Evolutionary conservation across 148 eudicot species (phyloP).

Genomic region (Chenopodium formosanum): DNA sequence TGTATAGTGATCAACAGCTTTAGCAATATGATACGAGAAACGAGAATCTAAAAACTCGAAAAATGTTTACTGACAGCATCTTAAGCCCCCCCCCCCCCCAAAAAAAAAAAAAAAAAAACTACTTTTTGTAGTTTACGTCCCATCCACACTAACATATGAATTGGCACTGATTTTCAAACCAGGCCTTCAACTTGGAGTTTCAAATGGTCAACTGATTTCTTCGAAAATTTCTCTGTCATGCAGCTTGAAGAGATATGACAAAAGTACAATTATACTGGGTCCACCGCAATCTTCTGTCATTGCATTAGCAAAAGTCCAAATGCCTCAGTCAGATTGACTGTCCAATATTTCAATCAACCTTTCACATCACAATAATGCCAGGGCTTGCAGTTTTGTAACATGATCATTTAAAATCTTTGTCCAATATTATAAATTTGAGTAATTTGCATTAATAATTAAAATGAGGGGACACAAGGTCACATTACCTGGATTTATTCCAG

Average conservation of each 20-base stretch:
- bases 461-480: conserved; percentile 4
- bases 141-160: too few relatives aligned
- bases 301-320: neutral
- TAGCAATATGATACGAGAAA: too few relatives aligned
- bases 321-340: neutral
- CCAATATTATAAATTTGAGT: neutral
- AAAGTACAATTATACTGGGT: neutral
- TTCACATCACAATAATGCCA: neutral
- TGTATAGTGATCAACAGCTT: too few relatives aligned
- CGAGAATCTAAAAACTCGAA: too few relatives aligned
- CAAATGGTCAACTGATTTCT: neutral
- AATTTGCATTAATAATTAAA: neutral
- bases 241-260: neutral
- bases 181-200: neutral
- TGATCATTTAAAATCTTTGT: neutral
- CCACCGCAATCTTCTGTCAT: neutral
- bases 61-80: too few relatives aligned
- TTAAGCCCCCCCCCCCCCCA: too few relatives aligned
- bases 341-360: neutral
- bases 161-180: neutral
- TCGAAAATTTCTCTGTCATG: neutral
- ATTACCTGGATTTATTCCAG: conserved; percentile 93
- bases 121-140: too few relatives aligned
- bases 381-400: neutral
- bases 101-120: too few relatives aligned